Evolutionary conservation across 257 asterid genomes (phyloP), one percentile per base, ranked within the genome.

Genomic region (Ballota nigra): DNA sequence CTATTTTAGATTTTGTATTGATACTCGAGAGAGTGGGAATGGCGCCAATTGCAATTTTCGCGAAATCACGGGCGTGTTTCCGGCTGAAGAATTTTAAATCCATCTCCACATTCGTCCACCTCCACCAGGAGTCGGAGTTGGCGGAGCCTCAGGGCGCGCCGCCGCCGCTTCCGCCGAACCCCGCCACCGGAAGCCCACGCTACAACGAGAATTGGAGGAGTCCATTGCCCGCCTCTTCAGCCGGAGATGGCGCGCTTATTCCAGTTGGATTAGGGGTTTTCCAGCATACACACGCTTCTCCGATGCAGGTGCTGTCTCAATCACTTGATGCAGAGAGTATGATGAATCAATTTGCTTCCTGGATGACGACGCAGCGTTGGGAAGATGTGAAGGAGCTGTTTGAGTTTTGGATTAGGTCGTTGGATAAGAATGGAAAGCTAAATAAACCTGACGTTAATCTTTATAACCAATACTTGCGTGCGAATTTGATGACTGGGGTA

Each of bases 391-490:
- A 85, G 80, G 84, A 84, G 68, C 69, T 86, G 56, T 95, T 88
- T 49, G 99, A 95, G 86, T 58, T 70, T 6, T 89, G 99, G 99
- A 73, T 87, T 69, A 78, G 78, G 79, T 81, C 88, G 11, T 68
- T 85, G 82, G 96, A 92, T 86, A 70, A 18, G 71, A 78, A 76
- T 60, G 98, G 98, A 74, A 89, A 88, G 78, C 95, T 91, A 10
- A 92, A 95, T 77, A 83, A 40, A 75, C 99, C 99, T 4, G 93
- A 95, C 75, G 98, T 83, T 13, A 72, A 82, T 62, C 74, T 95
- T 40, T 95, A 81, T 69, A 95, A 95, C 80, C 89, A 82, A 63
- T 95, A 89, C 62, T 52, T 95, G 77, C 85, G 97, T 19, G 98
- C 99, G 24, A 86, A 86, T 74, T 66, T 95, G 73, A 95, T 95